Percentiles rank a stretch among this genome's conserved stretches.
Conservation (phyloP, 257 asterid species). For the Nicotiana obtusifolia region DNA sequence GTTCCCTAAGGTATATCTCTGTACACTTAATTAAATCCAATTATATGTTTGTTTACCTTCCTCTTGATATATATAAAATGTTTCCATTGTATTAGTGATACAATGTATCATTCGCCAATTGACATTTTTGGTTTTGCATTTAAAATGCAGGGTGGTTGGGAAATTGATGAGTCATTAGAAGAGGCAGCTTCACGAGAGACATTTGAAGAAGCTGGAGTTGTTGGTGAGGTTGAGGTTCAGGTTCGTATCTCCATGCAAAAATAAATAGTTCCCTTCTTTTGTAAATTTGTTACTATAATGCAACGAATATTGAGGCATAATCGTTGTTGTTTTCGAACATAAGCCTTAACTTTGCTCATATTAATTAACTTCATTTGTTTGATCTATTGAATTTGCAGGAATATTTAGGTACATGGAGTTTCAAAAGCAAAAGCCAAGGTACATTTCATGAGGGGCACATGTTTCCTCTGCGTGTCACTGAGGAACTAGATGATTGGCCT, state of each 20-base stretch:
- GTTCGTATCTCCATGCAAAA: not conserved
- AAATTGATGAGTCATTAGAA: slow-evolving; percentile 74
- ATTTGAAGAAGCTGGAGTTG: slow-evolving; percentile 84
- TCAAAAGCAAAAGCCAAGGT: slow-evolving; percentile 93
- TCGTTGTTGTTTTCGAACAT: not conserved
- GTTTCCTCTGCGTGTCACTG: slow-evolving; percentile 70
- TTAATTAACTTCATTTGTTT: not conserved
- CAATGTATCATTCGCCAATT: not conserved
- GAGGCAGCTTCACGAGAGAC: slow-evolving; percentile 85
- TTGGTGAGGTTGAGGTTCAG: slow-evolving; percentile 62
- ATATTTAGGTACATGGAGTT: slow-evolving; percentile 73
- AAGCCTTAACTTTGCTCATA: not conserved
- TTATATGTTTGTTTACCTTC: not conserved
- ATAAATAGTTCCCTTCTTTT: too few species aligned
- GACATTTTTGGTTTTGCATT: not conserved
- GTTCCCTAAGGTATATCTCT: slow-evolving; percentile 79
- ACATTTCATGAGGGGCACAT: slow-evolving; percentile 72
- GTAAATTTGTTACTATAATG: too few species aligned
- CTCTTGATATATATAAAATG: not conserved
- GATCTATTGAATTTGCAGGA: slow-evolving; percentile 32
- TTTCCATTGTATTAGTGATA: not conserved
- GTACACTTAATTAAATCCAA: not conserved
- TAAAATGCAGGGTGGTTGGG: slow-evolving; percentile 84
- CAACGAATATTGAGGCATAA: too few species aligned
- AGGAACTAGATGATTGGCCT: slow-evolving; percentile 87